Conservation (phyloP, 1,139 yeast species). For the Tardiomyces depauwii region DNA sequence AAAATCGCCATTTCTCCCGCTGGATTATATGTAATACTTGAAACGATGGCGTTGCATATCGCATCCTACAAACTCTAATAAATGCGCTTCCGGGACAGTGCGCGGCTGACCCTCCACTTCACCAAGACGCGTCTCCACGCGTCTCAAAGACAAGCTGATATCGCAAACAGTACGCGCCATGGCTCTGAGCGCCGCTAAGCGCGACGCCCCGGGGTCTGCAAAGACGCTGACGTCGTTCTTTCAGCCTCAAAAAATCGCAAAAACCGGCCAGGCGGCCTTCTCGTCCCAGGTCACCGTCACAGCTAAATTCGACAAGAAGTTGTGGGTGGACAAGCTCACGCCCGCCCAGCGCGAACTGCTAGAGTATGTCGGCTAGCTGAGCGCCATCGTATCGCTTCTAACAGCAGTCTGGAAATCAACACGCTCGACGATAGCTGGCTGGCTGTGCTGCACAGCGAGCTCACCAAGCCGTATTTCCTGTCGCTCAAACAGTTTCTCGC, state of each 20-base stretch:
- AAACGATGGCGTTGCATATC: too few relatives aligned
- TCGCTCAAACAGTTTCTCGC: slow-evolving; percentile 51
- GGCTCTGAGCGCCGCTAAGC: neutral
- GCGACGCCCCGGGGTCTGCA: neutral
- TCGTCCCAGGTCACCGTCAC: neutral
- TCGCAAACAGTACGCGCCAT: neutral
- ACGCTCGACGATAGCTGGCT: slow-evolving; percentile 77
- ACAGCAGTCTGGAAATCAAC: slow-evolving; percentile 42
- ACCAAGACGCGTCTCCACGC: too few relatives aligned
- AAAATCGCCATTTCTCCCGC: too few relatives aligned
- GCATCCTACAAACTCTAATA: too few relatives aligned
- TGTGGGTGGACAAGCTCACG: slow-evolving; percentile 46
- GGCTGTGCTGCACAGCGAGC: slow-evolving; percentile 50
- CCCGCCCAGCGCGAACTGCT: slow-evolving; percentile 45
- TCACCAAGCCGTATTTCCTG: slow-evolving; percentile 81
- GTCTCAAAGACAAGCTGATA: too few relatives aligned
- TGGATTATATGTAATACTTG: too few relatives aligned
- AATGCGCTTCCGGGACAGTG: too few relatives aligned
- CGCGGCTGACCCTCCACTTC: too few relatives aligned
- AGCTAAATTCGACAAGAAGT: slow-evolving; percentile 33
- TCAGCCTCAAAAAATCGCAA: neutral
- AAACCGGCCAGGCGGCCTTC: neutral
- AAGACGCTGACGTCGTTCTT: neutral
- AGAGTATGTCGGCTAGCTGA: slow-evolving; percentile 13
- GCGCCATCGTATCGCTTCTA: slow-evolving; percentile 9